Conservation (phyloP, 2,329 filamentous ascomycete genomes). For the Paraphoma chrysanthemicola region DNA sequence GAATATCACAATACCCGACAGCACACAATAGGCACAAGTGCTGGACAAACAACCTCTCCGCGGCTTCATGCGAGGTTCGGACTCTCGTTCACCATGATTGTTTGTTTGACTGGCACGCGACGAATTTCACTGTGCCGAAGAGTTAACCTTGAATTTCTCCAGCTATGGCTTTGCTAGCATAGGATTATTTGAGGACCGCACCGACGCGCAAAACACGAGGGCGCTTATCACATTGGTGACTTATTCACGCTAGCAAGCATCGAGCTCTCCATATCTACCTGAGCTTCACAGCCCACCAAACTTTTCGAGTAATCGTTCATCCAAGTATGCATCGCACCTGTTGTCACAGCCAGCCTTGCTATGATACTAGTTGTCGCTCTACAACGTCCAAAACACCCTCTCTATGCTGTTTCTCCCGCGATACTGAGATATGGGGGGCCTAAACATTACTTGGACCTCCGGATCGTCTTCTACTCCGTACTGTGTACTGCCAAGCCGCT, state of each 20-base stretch:
- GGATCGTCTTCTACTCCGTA: conserved; percentile 23
- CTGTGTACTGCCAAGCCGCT: no score
- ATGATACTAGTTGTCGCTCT: conserved; percentile 28
- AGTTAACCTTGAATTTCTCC: no score
- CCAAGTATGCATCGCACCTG: conserved; percentile 21
- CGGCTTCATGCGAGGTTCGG: no score
- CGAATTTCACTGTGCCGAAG: no score
- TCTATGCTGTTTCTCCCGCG: conserved; percentile 12
- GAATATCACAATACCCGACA: no score
- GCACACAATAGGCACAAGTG: no score
- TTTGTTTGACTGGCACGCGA: no score
- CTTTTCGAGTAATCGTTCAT: no score
- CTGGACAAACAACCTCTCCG: no score
- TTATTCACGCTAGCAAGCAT: conserved; percentile 27
- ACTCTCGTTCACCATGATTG: no score
- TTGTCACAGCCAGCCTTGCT: conserved; percentile 13
- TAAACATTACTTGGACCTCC: conserved; percentile 22
- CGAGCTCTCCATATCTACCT: conserved; percentile 38
- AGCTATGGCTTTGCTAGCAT: no score
- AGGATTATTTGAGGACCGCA: no score
- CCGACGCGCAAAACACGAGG: conserved; percentile 28
- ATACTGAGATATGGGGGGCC: conserved; percentile 18
- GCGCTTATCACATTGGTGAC: conserved; percentile 36
- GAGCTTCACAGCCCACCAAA: conserved; percentile 33
- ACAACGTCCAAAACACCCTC: conserved; percentile 26